Conservation (phyloP, 2,329 filamentous ascomycete species). For the Seiridium unicorne region DNA sequence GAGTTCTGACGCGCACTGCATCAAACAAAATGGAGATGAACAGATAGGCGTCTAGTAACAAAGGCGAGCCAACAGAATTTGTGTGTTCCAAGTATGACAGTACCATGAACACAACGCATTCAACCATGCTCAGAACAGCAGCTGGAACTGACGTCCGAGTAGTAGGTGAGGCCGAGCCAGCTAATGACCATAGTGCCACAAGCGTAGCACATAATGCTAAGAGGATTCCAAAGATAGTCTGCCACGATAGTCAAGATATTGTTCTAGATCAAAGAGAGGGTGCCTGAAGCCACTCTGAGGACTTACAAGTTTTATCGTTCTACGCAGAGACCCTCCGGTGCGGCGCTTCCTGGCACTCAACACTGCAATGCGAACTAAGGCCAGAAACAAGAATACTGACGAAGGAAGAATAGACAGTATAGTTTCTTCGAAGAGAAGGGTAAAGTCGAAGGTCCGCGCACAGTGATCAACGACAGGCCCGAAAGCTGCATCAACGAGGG, state of each 20-base stretch:
- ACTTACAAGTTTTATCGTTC: constrained; percentile 5
- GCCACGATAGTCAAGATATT: neutral
- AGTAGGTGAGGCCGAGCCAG: neutral
- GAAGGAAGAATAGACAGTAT: constrained; percentile 23
- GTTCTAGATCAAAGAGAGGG: neutral
- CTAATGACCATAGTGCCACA: constrained; percentile 5
- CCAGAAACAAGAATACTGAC: constrained; percentile 16
- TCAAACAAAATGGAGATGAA: constrained; percentile 15
- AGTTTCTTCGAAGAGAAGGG: constrained; percentile 23
- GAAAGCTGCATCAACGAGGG: constrained; percentile 3
- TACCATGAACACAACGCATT: constrained; percentile 9
- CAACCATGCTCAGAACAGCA: constrained; percentile 12
- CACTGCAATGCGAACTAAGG: constrained; percentile 6
- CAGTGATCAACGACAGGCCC: constrained; percentile 6
- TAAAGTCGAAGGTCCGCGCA: constrained; percentile 20
- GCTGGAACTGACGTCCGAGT: constrained; percentile 12
- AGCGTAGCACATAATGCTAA: neutral
- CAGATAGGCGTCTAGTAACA: constrained; percentile 14
- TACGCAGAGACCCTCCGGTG: neutral
- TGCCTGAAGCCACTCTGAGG: neutral
- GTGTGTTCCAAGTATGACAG: constrained; percentile 17
- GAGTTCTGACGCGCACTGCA: constrained; percentile 12
- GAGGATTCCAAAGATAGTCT: constrained; percentile 2
- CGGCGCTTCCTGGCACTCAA: constrained; percentile 1
- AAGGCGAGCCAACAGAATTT: constrained; percentile 14